A percentile compares a stretch with the other conserved stretches of the same genome.
These are phyloP conservation scores for Taiozyma onychis DNA, from an alignment of 1,139 yeast species.

Conservation along the genomic window DNA sequence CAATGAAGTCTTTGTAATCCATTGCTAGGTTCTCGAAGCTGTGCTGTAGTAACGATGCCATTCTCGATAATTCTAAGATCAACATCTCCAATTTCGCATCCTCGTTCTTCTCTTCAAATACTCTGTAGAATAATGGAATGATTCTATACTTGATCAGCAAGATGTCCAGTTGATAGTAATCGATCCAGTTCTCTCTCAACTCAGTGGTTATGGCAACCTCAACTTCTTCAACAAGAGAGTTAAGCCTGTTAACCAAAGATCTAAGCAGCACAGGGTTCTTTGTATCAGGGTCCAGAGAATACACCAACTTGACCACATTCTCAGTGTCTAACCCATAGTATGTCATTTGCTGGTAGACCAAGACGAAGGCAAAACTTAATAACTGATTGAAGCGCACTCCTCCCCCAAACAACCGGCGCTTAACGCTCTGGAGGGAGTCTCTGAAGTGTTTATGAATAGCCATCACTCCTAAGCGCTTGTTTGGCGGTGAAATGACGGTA, in stretches of 20 bases:
- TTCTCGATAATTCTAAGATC: background rate
- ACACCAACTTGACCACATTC: background rate
- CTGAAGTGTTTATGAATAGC: background rate
- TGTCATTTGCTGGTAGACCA: background rate
- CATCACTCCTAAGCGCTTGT: too few relatives aligned
- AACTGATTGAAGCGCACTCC: background rate
- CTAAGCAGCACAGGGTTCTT: background rate
- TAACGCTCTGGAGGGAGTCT: background rate
- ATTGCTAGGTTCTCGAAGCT: background rate
- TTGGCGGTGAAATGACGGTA: too few relatives aligned
- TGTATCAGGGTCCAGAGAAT: background rate
- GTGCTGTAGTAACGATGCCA: background rate
- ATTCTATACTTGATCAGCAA: conserved; percentile 1
- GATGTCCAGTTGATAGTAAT: conserved; percentile 2
- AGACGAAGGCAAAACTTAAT: background rate
- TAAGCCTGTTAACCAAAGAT: background rate
- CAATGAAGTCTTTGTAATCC: background rate
- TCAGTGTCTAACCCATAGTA: background rate
- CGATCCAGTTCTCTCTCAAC: conserved; percentile 5
- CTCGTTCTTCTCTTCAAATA: background rate
- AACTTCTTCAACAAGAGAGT: background rate
- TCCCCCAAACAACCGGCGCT: background rate
- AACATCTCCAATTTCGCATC: background rate
- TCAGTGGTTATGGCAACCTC: background rate
- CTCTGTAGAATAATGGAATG: conserved; percentile 1